These are phyloP conservation scores for Rosa chinensis DNA, from an alignment of 306 rosid genomes.

Conservation along the genomic window DNA sequence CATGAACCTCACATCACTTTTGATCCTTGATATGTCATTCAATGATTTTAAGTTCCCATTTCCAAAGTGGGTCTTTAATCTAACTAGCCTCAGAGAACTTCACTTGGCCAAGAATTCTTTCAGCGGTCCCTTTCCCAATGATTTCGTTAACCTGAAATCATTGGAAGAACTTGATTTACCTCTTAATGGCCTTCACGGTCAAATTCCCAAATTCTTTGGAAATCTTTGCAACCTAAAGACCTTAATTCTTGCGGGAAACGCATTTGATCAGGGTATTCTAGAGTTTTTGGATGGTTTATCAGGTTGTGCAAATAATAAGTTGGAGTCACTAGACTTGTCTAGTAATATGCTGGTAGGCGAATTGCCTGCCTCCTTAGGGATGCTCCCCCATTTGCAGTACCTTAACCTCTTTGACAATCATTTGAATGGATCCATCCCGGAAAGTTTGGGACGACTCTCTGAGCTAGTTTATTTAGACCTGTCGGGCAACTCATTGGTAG, in stretches of 20 bases:
- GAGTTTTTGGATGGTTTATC: slow-evolving; percentile 10
- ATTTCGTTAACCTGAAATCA: neutral
- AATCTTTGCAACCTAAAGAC: neutral
- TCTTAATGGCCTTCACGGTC: neutral
- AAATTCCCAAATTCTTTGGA: neutral
- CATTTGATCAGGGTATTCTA: neutral
- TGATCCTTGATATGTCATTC: neutral
- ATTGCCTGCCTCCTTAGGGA: slow-evolving; percentile 24
- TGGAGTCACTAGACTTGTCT: slow-evolving; percentile 11
- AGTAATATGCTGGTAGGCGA: neutral
- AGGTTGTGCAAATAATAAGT: slow-evolving; percentile 18
- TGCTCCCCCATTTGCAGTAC: neutral
- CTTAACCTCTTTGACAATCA: neutral
- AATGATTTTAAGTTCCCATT: neutral
- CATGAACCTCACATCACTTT: neutral
- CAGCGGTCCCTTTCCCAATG: neutral
- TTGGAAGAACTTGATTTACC: neutral
- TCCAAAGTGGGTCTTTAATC: neutral
- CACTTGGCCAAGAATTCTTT: neutral
- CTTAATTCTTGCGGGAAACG: neutral
- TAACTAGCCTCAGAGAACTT: slow-evolving; percentile 3
- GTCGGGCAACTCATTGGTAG: neutral
- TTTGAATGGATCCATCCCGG: neutral
- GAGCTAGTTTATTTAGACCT: neutral
- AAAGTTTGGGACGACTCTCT: slow-evolving; percentile 2